These are phyloP conservation scores for Botryococcus braunii DNA, from an alignment of 163 green algal genomes.

Conservation along the genomic window DNA sequence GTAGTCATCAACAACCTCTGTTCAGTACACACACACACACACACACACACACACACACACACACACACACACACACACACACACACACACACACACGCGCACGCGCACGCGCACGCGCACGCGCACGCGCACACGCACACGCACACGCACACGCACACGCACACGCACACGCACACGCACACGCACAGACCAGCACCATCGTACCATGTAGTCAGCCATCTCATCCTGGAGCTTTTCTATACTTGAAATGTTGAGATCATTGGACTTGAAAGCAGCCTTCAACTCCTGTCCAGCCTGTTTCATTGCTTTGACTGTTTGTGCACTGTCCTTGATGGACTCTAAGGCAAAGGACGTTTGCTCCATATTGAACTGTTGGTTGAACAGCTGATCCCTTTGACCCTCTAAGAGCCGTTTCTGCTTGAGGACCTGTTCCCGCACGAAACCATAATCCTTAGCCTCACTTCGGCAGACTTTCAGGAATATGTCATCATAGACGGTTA, in stretches of 20 bases:
- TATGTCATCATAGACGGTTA: not conserved
- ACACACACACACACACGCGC: too few relatives aligned
- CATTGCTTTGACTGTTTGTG: constrained; percentile 67
- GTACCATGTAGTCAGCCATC: constrained; percentile 84
- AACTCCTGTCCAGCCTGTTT: constrained; percentile 71
- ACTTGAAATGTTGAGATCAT: constrained; percentile 82
- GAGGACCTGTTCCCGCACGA: constrained; percentile 55
- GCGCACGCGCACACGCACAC: too few relatives aligned
- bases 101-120: too few relatives aligned
- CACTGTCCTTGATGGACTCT: constrained; percentile 62
- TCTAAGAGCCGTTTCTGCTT: constrained; percentile 95
- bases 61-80: too few relatives aligned
- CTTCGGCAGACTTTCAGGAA: not conserved
- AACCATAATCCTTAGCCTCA: not conserved
- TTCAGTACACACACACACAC: too few relatives aligned
- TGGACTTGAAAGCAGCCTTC: constrained; percentile 63
- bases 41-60: too few relatives aligned
- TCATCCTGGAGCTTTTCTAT: constrained; percentile 93
- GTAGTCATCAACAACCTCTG: too few relatives aligned
- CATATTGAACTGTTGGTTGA: constrained; percentile 93
- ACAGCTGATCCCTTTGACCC: constrained; percentile 87
- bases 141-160: too few relatives aligned
- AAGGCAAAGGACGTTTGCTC: constrained; percentile 86
- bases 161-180: too few relatives aligned
- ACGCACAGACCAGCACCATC: too few relatives aligned